A percentile compares a stretch with the other conserved stretches of the same genome.
These are phyloP conservation scores for Pittosporum tobira DNA, from an alignment of 129 eudicot species.

Conservation along the genomic window DNA sequence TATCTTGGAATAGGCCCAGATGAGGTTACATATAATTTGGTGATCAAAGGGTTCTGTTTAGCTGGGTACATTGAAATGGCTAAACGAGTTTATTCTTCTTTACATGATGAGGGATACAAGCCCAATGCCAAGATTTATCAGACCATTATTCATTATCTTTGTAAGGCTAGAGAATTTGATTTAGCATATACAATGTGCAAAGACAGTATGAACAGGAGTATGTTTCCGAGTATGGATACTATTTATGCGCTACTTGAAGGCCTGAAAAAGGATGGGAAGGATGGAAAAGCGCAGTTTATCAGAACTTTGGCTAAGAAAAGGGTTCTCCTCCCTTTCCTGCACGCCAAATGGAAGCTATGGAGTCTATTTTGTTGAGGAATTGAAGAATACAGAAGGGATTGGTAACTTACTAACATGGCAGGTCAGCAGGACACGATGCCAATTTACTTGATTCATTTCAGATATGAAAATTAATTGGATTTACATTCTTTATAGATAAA, in stretches of 20 bases:
- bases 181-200: constrained; percentile 67
- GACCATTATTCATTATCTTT: constrained; percentile 79
- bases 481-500: background rate
- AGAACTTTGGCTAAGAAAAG: constrained; percentile 47
- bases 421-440: constrained; percentile 1
- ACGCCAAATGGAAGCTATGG: constrained; percentile 33
- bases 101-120: constrained; percentile 52
- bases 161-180: constrained; percentile 59
- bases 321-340: constrained; percentile 48
- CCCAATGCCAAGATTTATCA: constrained; percentile 76
- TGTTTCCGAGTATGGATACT: constrained; percentile 53
- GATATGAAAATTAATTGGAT: background rate
- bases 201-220: constrained; percentile 54
- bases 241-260: constrained; percentile 57
- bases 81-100: constrained; percentile 62
- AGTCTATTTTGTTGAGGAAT: constrained; percentile 37
- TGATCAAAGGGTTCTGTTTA: constrained; percentile 68
- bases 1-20: constrained; percentile 41
- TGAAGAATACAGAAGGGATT: constrained; percentile 16
- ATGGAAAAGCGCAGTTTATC: constrained; percentile 41
- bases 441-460: constrained; percentile 12
- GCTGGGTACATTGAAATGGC: constrained; percentile 77
- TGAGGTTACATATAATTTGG: constrained; percentile 76
- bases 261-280: constrained; percentile 37
- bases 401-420: background rate